Base-by-base conservation (phyloP, 148 eudicot genomes). In the Chenopodium album region DNA sequence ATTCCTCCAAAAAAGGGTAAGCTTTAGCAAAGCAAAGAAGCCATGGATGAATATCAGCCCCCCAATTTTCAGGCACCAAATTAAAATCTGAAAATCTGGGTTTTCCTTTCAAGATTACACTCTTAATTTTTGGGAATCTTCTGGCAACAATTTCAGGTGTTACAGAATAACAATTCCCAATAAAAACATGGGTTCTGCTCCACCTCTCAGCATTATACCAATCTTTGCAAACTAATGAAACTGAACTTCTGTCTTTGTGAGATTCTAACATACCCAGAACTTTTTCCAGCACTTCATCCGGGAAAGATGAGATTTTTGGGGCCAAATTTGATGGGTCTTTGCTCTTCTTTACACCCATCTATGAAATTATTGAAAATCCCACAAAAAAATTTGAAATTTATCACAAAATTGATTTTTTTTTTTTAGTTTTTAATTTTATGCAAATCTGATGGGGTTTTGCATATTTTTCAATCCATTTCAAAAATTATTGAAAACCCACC, bases 191-290 rank as follows among this genome's bases (percentile, higher is more conserved):
- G 44, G 81, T 86, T 82, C 98, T 87, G 68, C 92, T 87, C 90
- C 90, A 92, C 67, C 97, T 85, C 80, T 94, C 98, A 48, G 92
- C 93, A 65, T 91, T 80, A 83, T 92, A 94, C 97, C 97, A 94
- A 54, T 93, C 91, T 87, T 84, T 94, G 85, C 94, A 92, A 11
- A 94, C 98, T 20, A 92, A 89, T 22, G 98, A 94, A 11, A 89
- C 87, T 68, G 93, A 84, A 73, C 89, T 90, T 69, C 94, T 84
- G 78, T 94, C 97, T 79, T 86, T 91, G 79, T 81, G 84, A 10
- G 89, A 89, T 14, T 82, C 84, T 19, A 94, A n/a, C 44, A 94
- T 84, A 37, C 91, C 80, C 23, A 94, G 80, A 29, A 91, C 93
- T 64, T 84, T 84, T 63, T 94, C 94, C 69, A 94, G 72, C 0